A percentile compares a stretch with the other conserved stretches of the same genome.
Evolutionary conservation across 352 stramenopile genomes (phyloP).

Genomic region (Phytophthora nicotianae): DNA sequence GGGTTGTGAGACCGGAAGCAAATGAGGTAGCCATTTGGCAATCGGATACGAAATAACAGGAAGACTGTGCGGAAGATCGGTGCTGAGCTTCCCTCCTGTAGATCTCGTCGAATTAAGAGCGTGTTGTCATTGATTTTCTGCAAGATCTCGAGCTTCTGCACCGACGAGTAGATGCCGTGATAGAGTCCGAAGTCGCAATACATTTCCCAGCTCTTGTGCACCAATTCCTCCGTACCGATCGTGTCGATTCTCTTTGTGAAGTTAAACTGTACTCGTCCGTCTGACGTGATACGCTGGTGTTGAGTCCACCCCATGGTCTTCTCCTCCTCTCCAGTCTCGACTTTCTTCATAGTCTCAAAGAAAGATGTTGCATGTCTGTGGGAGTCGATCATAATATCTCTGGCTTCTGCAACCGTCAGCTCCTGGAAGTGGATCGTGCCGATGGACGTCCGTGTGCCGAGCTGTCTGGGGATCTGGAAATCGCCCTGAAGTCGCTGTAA

Average conservation of each 20-base stretch:
- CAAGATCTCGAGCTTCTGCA: constrained; percentile 81
- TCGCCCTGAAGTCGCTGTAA: constrained; percentile 70
- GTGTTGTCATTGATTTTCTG: constrained; percentile 83
- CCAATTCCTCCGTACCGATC: constrained; percentile 66
- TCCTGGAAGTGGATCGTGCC: constrained; percentile 69
- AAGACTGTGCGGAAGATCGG: constrained; percentile 83
- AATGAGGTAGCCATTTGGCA: constrained; percentile 68
- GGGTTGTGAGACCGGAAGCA: constrained; percentile 78
- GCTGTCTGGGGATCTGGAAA: constrained; percentile 52
- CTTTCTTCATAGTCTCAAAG: constrained; percentile 60
- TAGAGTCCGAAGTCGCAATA: constrained; percentile 82
- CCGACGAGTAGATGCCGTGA: constrained; percentile 76
- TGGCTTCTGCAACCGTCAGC: constrained; percentile 48
- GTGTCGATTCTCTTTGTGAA: constrained; percentile 77
- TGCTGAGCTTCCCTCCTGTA: constrained; percentile 61
- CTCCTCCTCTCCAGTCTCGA: constrained; percentile 32
- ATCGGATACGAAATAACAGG: constrained; percentile 66
- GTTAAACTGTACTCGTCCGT: constrained; percentile 79
- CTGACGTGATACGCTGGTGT: constrained; percentile 65
- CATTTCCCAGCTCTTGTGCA: constrained; percentile 82
- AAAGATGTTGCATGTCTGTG: constrained; percentile 73
- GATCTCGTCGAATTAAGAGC: constrained; percentile 71
- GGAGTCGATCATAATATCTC: constrained; percentile 76
- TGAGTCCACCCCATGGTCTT: constrained; percentile 85
- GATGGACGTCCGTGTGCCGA: constrained; percentile 46